Conservation (phyloP, 1,284 basidiomycete species). For the Microbotryomycetes sp. region DNA sequence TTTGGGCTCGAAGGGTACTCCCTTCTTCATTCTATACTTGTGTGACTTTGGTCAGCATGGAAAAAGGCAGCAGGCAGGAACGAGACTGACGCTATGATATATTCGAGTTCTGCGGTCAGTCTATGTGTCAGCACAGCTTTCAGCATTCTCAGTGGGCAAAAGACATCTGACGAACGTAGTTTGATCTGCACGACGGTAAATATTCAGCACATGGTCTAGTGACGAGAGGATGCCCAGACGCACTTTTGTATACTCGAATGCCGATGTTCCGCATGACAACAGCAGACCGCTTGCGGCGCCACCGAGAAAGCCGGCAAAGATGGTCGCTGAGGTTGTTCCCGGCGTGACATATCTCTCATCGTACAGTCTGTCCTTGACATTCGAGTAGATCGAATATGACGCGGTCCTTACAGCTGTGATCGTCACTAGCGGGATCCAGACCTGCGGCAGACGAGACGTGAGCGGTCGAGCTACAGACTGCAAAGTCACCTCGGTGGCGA, state of each 20-base stretch:
- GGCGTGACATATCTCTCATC: not conserved
- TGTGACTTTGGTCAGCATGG: not conserved
- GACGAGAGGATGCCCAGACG: conserved; percentile 33
- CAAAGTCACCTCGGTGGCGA: not conserved
- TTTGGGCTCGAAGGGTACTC: conserved; percentile 31
- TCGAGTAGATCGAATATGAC: conserved; percentile 47
- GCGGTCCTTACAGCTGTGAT: conserved; percentile 88
- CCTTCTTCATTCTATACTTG: conserved; percentile 27
- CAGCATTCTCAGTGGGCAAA: too few species aligned
- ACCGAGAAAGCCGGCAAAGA: conserved; percentile 15
- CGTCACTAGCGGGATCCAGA: conserved; percentile 85
- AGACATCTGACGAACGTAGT: conserved; percentile 7
- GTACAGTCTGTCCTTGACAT: conserved; percentile 6
- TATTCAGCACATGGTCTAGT: conserved; percentile 37
- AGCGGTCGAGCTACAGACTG: not conserved
- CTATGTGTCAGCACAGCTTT: not conserved
- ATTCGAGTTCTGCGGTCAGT: conserved; percentile 64
- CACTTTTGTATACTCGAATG: conserved; percentile 31
- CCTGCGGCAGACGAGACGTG: conserved; percentile 16
- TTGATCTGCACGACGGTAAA: conserved; percentile 28
- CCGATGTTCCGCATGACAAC: conserved; percentile 22
- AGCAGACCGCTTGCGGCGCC: conserved; percentile 26
- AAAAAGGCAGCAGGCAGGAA: conserved; percentile 41
- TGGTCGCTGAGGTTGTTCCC: not conserved
- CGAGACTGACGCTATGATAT: conserved; percentile 60